These are phyloP conservation scores for Cyberlindnera xishuangbannaensis DNA, from an alignment of 805 yeast species.

Conservation along the genomic window DNA sequence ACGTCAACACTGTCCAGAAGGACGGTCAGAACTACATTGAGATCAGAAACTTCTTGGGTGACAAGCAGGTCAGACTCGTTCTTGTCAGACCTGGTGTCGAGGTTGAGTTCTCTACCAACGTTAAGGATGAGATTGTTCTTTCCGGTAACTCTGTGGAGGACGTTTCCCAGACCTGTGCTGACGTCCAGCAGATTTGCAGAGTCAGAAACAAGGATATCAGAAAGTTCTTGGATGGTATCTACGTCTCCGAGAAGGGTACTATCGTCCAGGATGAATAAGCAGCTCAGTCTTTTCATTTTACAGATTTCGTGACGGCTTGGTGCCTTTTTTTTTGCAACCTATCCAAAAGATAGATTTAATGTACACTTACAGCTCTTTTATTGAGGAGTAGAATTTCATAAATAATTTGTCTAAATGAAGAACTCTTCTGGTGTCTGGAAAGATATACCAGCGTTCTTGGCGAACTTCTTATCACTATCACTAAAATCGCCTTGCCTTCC, in stretches of 20 bases:
- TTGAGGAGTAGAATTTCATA: no score
- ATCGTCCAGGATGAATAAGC: slow-evolving; percentile 57
- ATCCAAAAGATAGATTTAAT: no score
- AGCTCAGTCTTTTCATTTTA: not conserved
- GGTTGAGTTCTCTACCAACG: slow-evolving; percentile 72
- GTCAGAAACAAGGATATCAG: slow-evolving; percentile 99
- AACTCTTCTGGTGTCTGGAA: slow-evolving; percentile 72
- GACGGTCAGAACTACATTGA: slow-evolving; percentile 75
- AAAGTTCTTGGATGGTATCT: slow-evolving; percentile 99
- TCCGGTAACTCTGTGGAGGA: slow-evolving; percentile 95
- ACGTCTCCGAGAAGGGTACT: slow-evolving; percentile 93
- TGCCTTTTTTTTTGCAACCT: no score
- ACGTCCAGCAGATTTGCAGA: slow-evolving; percentile 94
- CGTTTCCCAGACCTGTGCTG: slow-evolving; percentile 98
- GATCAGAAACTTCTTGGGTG: slow-evolving; percentile 99
- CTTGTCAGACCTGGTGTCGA: slow-evolving; percentile 85
- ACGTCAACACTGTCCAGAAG: slow-evolving; percentile 82
- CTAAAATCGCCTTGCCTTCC: slow-evolving; percentile 77
- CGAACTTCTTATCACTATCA: slow-evolving; percentile 72
- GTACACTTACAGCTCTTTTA: no score
- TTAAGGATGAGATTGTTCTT: slow-evolving; percentile 91
- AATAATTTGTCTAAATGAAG: slow-evolving; percentile 27
- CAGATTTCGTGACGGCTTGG: slow-evolving; percentile 1
- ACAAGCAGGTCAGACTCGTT: slow-evolving; percentile 91
- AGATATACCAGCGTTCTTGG: slow-evolving; percentile 43